These are phyloP conservation scores for Curvularia hawaiiensis DNA, from an alignment of 2,329 filamentous ascomycete genomes.

Conservation along the genomic window DNA sequence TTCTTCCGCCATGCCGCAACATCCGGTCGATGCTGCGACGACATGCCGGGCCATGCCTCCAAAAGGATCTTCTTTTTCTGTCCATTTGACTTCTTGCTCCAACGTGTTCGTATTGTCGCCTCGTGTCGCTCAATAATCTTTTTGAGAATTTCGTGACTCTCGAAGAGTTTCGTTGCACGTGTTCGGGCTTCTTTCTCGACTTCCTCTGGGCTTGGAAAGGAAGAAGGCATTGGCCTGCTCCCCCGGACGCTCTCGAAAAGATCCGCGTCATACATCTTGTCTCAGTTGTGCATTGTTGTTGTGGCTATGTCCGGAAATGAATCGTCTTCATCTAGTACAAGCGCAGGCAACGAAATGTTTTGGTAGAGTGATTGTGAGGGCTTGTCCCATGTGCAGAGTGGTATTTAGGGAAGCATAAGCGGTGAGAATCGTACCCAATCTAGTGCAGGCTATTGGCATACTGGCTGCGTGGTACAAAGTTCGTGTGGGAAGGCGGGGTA, in stretches of 20 bases:
- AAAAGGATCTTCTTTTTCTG: constrained; percentile 56
- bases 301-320: not conserved
- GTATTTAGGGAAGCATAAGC: too few relatives aligned
- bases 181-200: not conserved
- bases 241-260: not conserved
- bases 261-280: not conserved
- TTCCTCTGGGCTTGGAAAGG: not conserved
- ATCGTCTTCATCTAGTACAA: too few relatives aligned
- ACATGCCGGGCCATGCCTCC: constrained; percentile 58
- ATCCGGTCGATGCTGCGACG: constrained; percentile 58
- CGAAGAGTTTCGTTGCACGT: constrained; percentile 11
- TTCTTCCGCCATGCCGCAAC: constrained; percentile 41
- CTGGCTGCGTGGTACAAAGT: too few relatives aligned
- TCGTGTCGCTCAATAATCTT: constrained; percentile 59
- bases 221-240: not conserved
- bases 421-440: too few relatives aligned
- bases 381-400: too few relatives aligned
- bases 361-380: too few relatives aligned
- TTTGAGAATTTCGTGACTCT: constrained; percentile 8
- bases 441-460: too few relatives aligned
- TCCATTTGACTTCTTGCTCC: constrained; percentile 58
- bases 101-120: constrained; percentile 58
- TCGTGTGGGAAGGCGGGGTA: too few relatives aligned
- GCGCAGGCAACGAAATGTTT: too few relatives aligned
- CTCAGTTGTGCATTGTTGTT: not conserved